phyloP scores from a whole-genome alignment of 768 basidiomycete species.

The Mycena maculata region DNA sequence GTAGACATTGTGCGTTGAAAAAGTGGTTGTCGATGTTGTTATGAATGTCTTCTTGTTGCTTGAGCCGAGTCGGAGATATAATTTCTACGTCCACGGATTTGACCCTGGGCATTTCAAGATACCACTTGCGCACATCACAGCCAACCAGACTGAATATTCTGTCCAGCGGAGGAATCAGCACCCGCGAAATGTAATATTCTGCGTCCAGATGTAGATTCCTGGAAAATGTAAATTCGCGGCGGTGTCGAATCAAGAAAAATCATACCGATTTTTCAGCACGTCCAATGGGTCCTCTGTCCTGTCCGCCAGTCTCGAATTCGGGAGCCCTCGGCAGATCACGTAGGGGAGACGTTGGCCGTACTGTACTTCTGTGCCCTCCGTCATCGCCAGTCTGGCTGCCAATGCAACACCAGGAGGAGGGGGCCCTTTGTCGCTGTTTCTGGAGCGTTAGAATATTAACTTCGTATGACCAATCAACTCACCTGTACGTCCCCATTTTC shows the following conservation, averaged over 20 bases:
- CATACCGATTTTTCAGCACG: slow-evolving; percentile 70
- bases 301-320: slow-evolving; percentile 75
- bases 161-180: slow-evolving; percentile 90
- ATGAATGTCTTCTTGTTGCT: slow-evolving; percentile 47
- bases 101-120: slow-evolving; percentile 82
- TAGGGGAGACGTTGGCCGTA: slow-evolving; percentile 96
- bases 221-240: not conserved
- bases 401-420: slow-evolving; percentile 95
- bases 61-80: slow-evolving; percentile 38
- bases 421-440: slow-evolving; percentile 76
- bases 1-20: slow-evolving; percentile 72
- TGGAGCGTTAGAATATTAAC: not conserved
- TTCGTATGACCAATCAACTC: slow-evolving; percentile 19
- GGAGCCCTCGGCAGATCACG: slow-evolving; percentile 78
- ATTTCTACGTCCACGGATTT: slow-evolving; percentile 48
- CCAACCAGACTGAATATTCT: slow-evolving; percentile 93
- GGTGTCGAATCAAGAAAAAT: not conserved
- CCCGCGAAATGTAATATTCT: slow-evolving; percentile 86
- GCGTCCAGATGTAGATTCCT: slow-evolving; percentile 86
- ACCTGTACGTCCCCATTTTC: slow-evolving; percentile 94
- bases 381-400: slow-evolving; percentile 77
- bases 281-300: slow-evolving; percentile 81
- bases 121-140: slow-evolving; percentile 89
- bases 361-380: slow-evolving; percentile 87
- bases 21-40: slow-evolving; percentile 82